A percentile compares a stretch with the other conserved stretches of the same genome.
Conservation (phyloP, 768 basidiomycete species). For the Collybia nuda region DNA sequence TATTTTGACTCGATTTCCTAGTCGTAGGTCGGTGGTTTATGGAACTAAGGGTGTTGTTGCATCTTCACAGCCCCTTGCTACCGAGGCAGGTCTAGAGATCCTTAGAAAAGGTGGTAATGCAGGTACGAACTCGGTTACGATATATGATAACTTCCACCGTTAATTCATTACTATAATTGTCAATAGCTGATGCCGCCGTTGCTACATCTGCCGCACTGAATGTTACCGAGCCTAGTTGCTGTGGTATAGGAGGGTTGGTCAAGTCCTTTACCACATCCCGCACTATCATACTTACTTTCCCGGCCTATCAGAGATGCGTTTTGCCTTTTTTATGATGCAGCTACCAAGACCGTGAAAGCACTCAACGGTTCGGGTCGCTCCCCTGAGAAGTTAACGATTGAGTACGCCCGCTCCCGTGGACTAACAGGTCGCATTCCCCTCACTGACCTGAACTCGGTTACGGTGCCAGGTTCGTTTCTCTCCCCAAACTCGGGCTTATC, state of each 20-base stretch:
- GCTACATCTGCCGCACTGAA: constrained; percentile 92
- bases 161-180: neutral
- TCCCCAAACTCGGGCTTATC: neutral
- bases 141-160: too few species aligned
- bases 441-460: constrained; percentile 87
- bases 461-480: constrained; percentile 63
- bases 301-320: constrained; percentile 69
- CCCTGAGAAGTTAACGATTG: constrained; percentile 76
- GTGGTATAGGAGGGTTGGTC: constrained; percentile 88
- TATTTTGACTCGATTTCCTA: constrained; percentile 70
- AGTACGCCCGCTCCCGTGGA: constrained; percentile 69
- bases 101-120: constrained; percentile 94
- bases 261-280: constrained; percentile 10
- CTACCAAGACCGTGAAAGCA: constrained; percentile 78
- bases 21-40: constrained; percentile 85
- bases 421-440: constrained; percentile 73
- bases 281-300: constrained; percentile 1
- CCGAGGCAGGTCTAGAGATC: constrained; percentile 90
- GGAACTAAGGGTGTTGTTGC: constrained; percentile 87
- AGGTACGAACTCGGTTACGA: constrained; percentile 40
- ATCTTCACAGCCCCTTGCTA: constrained; percentile 88
- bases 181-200: constrained; percentile 93
- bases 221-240: constrained; percentile 83
- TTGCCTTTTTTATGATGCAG: constrained; percentile 89
- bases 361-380: constrained; percentile 92